Evolutionary conservation across 176 grass and related monocot genomes (phyloP).

Genomic region (Musa troglodytarum): DNA sequence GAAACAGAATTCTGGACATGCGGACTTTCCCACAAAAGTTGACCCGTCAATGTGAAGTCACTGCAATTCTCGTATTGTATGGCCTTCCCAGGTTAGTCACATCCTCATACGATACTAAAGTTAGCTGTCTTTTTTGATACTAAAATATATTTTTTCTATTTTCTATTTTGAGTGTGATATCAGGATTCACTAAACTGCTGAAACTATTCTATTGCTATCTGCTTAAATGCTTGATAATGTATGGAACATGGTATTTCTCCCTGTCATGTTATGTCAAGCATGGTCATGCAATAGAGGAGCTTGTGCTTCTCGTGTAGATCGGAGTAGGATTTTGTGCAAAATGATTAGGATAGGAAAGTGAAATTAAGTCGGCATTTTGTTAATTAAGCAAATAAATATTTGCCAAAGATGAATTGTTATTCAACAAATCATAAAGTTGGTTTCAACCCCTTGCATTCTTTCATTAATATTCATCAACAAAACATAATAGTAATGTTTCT

Average conservation of each 20-base stretch:
- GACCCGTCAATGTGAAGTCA: constrained; percentile 72
- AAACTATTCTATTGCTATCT: neutral
- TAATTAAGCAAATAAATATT: too few species aligned
- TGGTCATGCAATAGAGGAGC: neutral
- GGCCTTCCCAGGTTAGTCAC: constrained; percentile 82
- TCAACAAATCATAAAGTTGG: too few species aligned
- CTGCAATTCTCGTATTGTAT: constrained; percentile 88
- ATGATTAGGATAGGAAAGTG: neutral
- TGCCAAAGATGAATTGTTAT: too few species aligned
- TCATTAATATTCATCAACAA: too few species aligned
- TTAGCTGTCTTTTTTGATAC: neutral
- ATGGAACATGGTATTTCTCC: neutral
- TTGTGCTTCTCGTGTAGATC: neutral
- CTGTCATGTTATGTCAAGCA: too few species aligned
- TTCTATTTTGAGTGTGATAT: neutral
- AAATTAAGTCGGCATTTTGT: too few species aligned
- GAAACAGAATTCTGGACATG: constrained; percentile 63
- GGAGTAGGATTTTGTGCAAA: neutral
- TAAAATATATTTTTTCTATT: neutral
- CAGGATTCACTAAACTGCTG: neutral
- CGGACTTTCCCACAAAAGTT: constrained; percentile 73
- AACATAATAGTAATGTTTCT: too few species aligned
- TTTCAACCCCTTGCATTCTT: too few species aligned
- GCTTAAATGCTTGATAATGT: too few species aligned
- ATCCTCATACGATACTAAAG: neutral